phyloP scores from a whole-genome alignment of 345 rosid species.

The Atalantia buxifolia region DNA sequence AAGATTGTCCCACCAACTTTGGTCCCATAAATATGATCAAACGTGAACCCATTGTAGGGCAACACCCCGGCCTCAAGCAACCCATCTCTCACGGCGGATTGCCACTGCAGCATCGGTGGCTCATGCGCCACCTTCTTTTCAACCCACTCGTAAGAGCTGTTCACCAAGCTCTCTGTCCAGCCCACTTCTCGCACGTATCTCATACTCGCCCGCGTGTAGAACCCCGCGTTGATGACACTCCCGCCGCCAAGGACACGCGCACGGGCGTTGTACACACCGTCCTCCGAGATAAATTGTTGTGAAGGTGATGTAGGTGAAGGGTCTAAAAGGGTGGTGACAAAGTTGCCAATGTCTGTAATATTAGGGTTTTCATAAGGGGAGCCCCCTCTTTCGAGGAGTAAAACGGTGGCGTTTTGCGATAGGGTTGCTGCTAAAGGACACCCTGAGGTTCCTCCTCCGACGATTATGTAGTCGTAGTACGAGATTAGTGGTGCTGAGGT shows the following conservation, averaged over 20 bases:
- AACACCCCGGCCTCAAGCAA: conserved; percentile 55
- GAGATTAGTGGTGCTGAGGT: conserved; percentile 43
- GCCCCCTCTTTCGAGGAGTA: conserved; percentile 79
- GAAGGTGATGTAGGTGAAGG: conserved; percentile 48
- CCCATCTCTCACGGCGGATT: conserved; percentile 73
- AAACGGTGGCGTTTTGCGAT: conserved; percentile 51
- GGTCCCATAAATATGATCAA: conserved; percentile 63
- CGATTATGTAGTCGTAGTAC: conserved; percentile 61
- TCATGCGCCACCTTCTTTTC: conserved; percentile 60
- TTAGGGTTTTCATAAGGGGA: conserved; percentile 54
- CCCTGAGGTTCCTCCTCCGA: conserved; percentile 90
- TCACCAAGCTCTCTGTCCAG: conserved; percentile 46
- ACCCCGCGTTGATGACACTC: conserved; percentile 73
- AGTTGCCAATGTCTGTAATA: conserved; percentile 42
- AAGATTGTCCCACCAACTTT: conserved; percentile 76
- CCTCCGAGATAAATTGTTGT: conserved; percentile 67
- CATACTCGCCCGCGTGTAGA: conserved; percentile 57
- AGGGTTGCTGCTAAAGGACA: conserved; percentile 84
- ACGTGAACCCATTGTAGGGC: conserved; percentile 74
- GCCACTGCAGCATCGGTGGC: conserved; percentile 61
- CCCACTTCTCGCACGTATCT: conserved; percentile 41
- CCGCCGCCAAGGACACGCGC: conserved; percentile 91
- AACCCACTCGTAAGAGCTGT: conserved; percentile 66
- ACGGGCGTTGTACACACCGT: conserved; percentile 74
- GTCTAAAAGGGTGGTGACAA: conserved; percentile 39